These are phyloP conservation scores for Starmerella stellata DNA, from an alignment of 805 yeast genomes.

Conservation along the genomic window DNA sequence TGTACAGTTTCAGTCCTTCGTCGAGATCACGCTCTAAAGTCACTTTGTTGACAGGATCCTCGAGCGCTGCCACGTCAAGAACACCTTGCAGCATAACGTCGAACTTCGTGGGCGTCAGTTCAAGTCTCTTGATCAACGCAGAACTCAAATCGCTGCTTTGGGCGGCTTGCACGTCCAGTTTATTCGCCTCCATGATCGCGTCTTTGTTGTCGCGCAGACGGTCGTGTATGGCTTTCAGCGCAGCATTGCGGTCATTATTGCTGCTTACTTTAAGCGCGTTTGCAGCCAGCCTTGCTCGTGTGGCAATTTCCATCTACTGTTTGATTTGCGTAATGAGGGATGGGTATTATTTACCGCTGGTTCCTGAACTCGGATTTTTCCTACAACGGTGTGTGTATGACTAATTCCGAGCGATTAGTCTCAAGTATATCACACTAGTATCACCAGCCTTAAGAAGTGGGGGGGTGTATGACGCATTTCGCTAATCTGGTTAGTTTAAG, in stretches of 20 bases:
- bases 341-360: too few relatives aligned
- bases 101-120: slow-evolving; percentile 68
- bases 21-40: slow-evolving; percentile 73
- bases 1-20: slow-evolving; percentile 65
- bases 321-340: too few relatives aligned
- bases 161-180: slow-evolving; percentile 57
- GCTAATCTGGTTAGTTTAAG: too few relatives aligned
- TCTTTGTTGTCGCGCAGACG: slow-evolving; percentile 42
- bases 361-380: too few relatives aligned
- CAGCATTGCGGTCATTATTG: slow-evolving; percentile 52
- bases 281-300: slow-evolving; percentile 65
- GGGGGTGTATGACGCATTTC: too few relatives aligned
- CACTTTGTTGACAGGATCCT: slow-evolving; percentile 83
- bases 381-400: too few relatives aligned
- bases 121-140: slow-evolving; percentile 67
- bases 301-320: slow-evolving; percentile 41
- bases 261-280: slow-evolving; percentile 61
- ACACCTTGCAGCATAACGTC: slow-evolving; percentile 92
- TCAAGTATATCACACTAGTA: too few relatives aligned
- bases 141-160: slow-evolving; percentile 39
- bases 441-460: too few relatives aligned
- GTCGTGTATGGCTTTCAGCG: slow-evolving; percentile 55
- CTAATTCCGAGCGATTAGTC: too few relatives aligned
- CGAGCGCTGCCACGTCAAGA: slow-evolving; percentile 69
- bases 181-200: slow-evolving; percentile 53